Evolutionary conservation across 306 rosid genomes (phyloP).

Genomic region (Begonia loranthoides): DNA sequence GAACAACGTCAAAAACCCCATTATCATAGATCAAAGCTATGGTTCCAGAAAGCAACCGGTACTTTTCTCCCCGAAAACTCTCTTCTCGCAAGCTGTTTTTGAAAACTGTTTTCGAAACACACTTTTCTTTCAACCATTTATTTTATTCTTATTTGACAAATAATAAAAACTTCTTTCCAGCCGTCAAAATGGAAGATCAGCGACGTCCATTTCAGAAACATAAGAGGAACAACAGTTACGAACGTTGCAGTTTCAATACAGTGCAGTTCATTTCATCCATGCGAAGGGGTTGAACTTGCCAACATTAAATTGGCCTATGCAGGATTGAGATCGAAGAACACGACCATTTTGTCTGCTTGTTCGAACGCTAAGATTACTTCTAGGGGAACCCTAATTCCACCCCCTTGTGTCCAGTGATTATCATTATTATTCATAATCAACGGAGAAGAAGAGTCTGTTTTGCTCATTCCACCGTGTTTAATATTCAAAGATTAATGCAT

Average conservation of each 20-base stretch:
- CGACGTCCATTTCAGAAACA: conserved; percentile 41
- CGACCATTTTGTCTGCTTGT: conserved; percentile 20
- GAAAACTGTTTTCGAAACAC: too few species aligned
- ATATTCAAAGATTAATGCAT: too few species aligned
- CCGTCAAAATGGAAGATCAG: conserved; percentile 46
- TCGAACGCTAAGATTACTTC: conserved; percentile 26
- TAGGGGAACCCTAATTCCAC: conserved; percentile 31
- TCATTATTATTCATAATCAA: too few species aligned
- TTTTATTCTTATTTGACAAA: not conserved
- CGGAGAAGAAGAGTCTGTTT: too few species aligned
- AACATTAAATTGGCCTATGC: conserved; percentile 25
- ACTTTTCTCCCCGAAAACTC: not conserved
- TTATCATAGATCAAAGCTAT: conserved; percentile 50
- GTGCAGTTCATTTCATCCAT: conserved; percentile 40
- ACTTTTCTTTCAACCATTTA: too few species aligned
- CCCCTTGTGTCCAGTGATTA: conserved; percentile 15
- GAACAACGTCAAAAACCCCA: conserved; percentile 36
- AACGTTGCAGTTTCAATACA: conserved; percentile 29
- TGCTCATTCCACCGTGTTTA: too few species aligned
- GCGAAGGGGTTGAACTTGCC: conserved; percentile 25
- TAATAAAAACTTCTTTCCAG: too few species aligned
- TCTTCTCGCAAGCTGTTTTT: too few species aligned
- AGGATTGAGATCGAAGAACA: not conserved
- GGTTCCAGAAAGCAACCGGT: conserved; percentile 11
- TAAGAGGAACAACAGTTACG: conserved; percentile 33